Percentiles rank a stretch among this genome's conserved stretches.
Evolutionary conservation across 768 basidiomycete genomes (phyloP).

Genomic region (Russula virescens): DNA sequence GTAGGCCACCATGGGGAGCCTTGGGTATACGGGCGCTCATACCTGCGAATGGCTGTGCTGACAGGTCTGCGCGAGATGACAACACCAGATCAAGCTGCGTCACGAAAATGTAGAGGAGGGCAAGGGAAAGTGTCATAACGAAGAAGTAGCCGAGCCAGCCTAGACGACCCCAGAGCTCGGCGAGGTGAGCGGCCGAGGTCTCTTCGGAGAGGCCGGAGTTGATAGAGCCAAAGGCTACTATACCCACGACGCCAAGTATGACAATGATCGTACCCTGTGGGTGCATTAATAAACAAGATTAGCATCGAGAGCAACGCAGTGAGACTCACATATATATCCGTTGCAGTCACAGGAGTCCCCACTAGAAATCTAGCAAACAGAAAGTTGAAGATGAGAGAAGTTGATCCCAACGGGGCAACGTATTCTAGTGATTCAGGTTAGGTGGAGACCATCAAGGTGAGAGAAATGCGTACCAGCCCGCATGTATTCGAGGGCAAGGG

Average conservation of each 20-base stretch:
- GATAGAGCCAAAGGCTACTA: slow-evolving; percentile 81
- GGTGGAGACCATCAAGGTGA: slow-evolving; percentile 4
- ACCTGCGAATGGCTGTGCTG: slow-evolving; percentile 47
- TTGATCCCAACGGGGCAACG: slow-evolving; percentile 91
- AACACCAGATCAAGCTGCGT: slow-evolving; percentile 71
- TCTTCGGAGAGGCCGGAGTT: slow-evolving; percentile 73
- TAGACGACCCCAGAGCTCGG: slow-evolving; percentile 75
- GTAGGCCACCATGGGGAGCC: slow-evolving; percentile 23
- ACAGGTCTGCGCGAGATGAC: slow-evolving; percentile 61
- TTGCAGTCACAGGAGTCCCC: slow-evolving; percentile 76
- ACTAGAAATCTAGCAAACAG: slow-evolving; percentile 87
- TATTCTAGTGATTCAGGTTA: slow-evolving; percentile 55
- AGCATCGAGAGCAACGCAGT: background rate
- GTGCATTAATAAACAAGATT: slow-evolving; percentile 3
- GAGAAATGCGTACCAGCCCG: slow-evolving; percentile 54
- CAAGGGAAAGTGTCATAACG: slow-evolving; percentile 63
- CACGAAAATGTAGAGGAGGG: slow-evolving; percentile 60
- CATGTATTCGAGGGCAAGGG: slow-evolving; percentile 82
- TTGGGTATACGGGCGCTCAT: slow-evolving; percentile 32
- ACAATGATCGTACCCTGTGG: slow-evolving; percentile 75
- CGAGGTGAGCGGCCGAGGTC: slow-evolving; percentile 69
- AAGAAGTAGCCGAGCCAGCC: slow-evolving; percentile 94
- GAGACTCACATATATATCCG: slow-evolving; percentile 67
- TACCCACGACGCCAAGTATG: slow-evolving; percentile 79
- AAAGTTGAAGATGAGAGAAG: slow-evolving; percentile 94